Evolutionary conservation across 1,284 basidiomycete species (phyloP).

Genomic region (Cystobasidium sp.): DNA sequence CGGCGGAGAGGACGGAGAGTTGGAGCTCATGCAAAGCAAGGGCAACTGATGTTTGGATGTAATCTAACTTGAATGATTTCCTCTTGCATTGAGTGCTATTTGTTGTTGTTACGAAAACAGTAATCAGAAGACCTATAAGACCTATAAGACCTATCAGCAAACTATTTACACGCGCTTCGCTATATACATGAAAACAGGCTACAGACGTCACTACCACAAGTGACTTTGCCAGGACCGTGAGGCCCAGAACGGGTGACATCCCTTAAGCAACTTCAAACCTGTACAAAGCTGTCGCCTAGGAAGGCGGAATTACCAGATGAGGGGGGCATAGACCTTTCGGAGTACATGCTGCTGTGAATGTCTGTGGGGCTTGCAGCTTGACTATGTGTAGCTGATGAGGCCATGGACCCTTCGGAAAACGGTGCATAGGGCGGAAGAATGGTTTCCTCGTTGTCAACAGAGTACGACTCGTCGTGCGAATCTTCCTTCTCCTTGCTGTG

Average conservation of each 20-base stretch:
- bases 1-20: conserved; percentile 70
- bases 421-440: conserved; percentile 33
- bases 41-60: not conserved
- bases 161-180: not conserved
- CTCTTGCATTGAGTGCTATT: not conserved
- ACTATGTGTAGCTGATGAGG: conserved; percentile 1
- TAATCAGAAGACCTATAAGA: not conserved
- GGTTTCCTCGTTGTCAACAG: conserved; percentile 17
- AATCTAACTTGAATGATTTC: not conserved
- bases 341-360: not conserved
- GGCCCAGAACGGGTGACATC: not conserved
- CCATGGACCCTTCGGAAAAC: conserved; percentile 7
- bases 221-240: no score
- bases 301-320: not conserved
- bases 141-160: not conserved
- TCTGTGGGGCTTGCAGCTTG: conserved; percentile 11
- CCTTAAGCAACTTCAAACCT: not conserved
- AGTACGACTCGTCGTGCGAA: not conserved
- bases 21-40: conserved; percentile 44
- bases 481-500: not conserved
- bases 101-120: conserved; percentile 28
- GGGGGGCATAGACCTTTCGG: not conserved
- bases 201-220: no score
- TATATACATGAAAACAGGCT: not conserved
- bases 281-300: conserved; percentile 28